A percentile compares a stretch with the other conserved stretches of the same genome.
Evolutionary conservation across 78 protist species (phyloP).

Genomic region (Dictyostelium citrinum): DNA sequence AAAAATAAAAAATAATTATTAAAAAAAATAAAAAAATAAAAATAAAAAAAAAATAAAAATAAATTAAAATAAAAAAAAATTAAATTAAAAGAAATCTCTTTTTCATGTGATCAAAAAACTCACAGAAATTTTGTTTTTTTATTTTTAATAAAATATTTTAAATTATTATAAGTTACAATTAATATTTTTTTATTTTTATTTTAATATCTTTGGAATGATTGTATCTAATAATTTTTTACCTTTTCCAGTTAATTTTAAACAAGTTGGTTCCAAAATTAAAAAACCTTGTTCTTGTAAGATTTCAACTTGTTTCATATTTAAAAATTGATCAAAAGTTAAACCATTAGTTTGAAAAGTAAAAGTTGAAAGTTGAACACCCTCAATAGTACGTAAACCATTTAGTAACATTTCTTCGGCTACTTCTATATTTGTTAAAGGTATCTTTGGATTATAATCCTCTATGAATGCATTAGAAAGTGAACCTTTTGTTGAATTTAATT

Average conservation of each 20-base stretch:
- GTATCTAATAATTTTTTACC: neutral
- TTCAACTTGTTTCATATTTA: neutral
- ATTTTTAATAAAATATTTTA: no score
- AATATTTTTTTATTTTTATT: neutral
- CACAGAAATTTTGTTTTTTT: neutral
- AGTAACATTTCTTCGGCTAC: conserved; percentile 14
- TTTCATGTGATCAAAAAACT: neutral
- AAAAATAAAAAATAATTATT: neutral
- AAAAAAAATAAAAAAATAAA: neutral
- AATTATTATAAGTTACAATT: no score
- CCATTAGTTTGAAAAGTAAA: conserved; percentile 17
- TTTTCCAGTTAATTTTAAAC: neutral
- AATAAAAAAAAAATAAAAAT: neutral
- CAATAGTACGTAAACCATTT: conserved; percentile 60
- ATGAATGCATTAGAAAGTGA: neutral
- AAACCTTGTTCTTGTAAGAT: conserved; percentile 1
- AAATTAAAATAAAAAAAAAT: neutral
- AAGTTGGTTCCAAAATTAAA: neutral
- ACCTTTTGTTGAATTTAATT: neutral
- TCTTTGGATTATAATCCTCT: neutral
- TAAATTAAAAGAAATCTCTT: neutral
- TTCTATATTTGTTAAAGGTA: conserved; percentile 14
- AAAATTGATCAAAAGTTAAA: neutral
- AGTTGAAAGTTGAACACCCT: conserved; percentile 33
- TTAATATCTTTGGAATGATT: neutral